These are phyloP conservation scores for Fusarium vanettenii DNA, from an alignment of 2,329 filamentous ascomycete genomes.

Conservation along the genomic window DNA sequence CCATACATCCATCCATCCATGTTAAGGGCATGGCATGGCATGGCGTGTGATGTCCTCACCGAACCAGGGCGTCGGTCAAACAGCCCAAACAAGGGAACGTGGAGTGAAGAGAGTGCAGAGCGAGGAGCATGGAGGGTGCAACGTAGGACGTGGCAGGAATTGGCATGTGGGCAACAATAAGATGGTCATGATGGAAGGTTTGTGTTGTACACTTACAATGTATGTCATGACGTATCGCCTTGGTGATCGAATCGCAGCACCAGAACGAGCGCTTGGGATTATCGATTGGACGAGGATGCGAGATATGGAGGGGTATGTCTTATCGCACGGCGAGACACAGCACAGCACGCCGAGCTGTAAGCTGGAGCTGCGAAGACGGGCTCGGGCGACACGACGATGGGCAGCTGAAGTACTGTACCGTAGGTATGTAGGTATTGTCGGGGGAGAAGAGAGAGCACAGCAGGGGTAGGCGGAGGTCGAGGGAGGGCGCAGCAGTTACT, in stretches of 20 bases:
- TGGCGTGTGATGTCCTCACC: conserved; percentile 35
- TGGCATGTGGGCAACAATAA: conserved; percentile 31
- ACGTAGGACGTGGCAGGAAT: conserved; percentile 41
- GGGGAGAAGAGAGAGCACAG: conserved; percentile 4
- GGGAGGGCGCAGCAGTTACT: conserved; percentile 18
- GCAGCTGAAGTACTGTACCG: conserved; percentile 6
- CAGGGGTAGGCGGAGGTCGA: conserved; percentile 19
- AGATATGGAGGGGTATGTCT: conserved; percentile 29
- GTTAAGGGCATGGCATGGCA: conserved; percentile 23
- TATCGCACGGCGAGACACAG: conserved; percentile 15
- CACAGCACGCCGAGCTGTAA: conserved; percentile 21
- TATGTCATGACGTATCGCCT: conserved; percentile 53
- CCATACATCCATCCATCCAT: conserved; percentile 11
- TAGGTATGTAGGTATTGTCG: conserved; percentile 2
- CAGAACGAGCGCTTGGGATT: conserved; percentile 8
- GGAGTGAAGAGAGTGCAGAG: conserved; percentile 27
- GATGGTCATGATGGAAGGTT: conserved; percentile 27
- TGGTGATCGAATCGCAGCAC: conserved; percentile 29
- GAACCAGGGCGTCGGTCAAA: conserved; percentile 33
- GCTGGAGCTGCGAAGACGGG: background rate
- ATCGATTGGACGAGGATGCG: conserved; percentile 34
- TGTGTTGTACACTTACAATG: conserved; percentile 50
- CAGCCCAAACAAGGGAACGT: conserved; percentile 18
- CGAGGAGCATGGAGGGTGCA: conserved; percentile 29
- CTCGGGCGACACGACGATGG: conserved; percentile 12